Percentiles rank a stretch among this genome's conserved stretches.
Conservation (phyloP, 768 basidiomycete genomes). For the Calocybe cyanea region DNA sequence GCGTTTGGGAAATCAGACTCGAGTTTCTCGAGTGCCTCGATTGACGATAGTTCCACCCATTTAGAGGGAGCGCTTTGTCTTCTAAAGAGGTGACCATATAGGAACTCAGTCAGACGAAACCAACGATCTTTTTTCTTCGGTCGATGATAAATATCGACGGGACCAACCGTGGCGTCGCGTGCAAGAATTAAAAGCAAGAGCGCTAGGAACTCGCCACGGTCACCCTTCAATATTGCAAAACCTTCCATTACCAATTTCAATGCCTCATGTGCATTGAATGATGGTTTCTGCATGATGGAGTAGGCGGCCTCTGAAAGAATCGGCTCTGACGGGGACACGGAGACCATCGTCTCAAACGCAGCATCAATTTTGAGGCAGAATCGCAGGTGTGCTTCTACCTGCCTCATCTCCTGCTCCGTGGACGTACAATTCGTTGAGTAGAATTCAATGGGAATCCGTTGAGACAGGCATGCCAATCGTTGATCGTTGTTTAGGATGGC, state of each 20-base stretch:
- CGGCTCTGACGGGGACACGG: too few relatives aligned
- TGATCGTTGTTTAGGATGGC: too few relatives aligned
- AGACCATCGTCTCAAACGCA: slow-evolving; percentile 7
- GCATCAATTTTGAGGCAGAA: slow-evolving; percentile 20
- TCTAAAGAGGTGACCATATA: too few relatives aligned
- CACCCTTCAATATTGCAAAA: slow-evolving; percentile 17
- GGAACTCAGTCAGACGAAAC: too few relatives aligned
- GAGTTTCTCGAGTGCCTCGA: too few relatives aligned
- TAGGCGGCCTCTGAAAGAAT: neutral
- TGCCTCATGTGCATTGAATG: neutral
- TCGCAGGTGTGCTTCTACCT: slow-evolving; percentile 30
- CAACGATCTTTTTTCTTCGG: too few relatives aligned
- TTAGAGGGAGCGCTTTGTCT: too few relatives aligned
- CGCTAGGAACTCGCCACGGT: slow-evolving; percentile 19
- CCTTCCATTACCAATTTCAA: slow-evolving; percentile 1
- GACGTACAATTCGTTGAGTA: slow-evolving; percentile 9
- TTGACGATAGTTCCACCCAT: too few relatives aligned
- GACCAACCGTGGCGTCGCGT: neutral
- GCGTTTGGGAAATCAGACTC: slow-evolving; percentile 22
- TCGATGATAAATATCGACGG: too few relatives aligned
- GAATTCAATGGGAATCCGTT: neutral
- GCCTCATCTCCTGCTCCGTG: slow-evolving; percentile 17
- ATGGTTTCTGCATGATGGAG: neutral
- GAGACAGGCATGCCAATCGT: too few relatives aligned
- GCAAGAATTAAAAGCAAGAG: slow-evolving; percentile 12